Evolutionary conservation across 495 filamentous ascomycete genomes (phyloP), one percentile per base, ranked within the genome.

Genomic region (Trichoderma reesei): DNA sequence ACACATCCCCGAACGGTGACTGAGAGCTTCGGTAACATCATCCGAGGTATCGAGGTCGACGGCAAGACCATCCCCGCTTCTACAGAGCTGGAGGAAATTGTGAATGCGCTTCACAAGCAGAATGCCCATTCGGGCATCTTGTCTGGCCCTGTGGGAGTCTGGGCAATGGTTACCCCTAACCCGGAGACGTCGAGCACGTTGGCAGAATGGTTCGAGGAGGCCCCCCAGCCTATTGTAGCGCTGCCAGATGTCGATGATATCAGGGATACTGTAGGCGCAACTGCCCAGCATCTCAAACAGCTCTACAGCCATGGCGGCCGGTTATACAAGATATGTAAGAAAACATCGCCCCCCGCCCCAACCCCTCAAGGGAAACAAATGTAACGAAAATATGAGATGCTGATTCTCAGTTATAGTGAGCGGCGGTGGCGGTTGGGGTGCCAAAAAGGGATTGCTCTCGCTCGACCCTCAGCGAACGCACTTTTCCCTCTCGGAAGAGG

Each of bases 381-480:
- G 13, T 54, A 41, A 44, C 39, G 39, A 42, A 59, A 16, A 4
- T 14, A 46, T 7, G 3, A n/a, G n/a, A 48, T 63, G 61, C 61
- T 63, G 26, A 63, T 20, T 36, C 18, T 18, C 16, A 11, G 3
- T 66, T 67, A n/a, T 65, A 84, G 84, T 94, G 63, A 94, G 90
- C 71, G 92, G 92, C 26, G 92, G 92, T 66, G 92, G 92, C 61
- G 92, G 92, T 56, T 96, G 92, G 92, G 92, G 92, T 5, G 77
- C 84, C 66, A 96, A 95, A 72, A 84, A 86, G 63, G 92, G 92
- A 5, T 79, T 96, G 13, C 76, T 96, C 6, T 91, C 90, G 8
- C 77, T 96, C 0, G 91, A 95, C 70, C 90, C 90, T 20, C 83
- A 90, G 67, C 79, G 77, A 16, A 76, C 68, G 20, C 79, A 72